Conservation (phyloP, 805 yeast genomes). For the Hermanozyma aechmeae region DNA sequence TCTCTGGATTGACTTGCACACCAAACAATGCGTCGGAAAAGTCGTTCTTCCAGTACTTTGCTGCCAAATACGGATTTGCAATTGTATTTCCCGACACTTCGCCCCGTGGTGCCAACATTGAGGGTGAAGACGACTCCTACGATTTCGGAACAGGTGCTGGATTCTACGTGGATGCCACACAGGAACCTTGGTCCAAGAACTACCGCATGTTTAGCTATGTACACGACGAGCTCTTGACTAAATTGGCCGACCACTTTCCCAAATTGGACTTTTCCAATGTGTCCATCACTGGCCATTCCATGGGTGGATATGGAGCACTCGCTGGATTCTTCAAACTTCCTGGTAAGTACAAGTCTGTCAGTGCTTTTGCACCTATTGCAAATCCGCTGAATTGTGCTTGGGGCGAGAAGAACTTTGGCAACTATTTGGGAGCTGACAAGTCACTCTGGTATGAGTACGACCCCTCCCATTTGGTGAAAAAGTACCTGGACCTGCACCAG, state of each 20-base stretch:
- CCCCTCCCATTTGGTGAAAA: slow-evolving; percentile 66
- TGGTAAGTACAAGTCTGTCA: slow-evolving; percentile 63
- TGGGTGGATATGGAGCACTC: slow-evolving; percentile 97
- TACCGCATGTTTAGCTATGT: slow-evolving; percentile 86
- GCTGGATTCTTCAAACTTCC: slow-evolving; percentile 58
- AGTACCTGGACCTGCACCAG: slow-evolving; percentile 41
- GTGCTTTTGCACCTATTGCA: slow-evolving; percentile 86
- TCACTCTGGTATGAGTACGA: slow-evolving; percentile 69
- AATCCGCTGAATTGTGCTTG: slow-evolving; percentile 74
- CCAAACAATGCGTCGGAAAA: slow-evolving; percentile 92
- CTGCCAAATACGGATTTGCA: slow-evolving; percentile 75
- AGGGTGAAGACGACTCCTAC: slow-evolving; percentile 77
- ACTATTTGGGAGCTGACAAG: slow-evolving; percentile 61
- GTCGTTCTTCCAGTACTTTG: slow-evolving; percentile 78
- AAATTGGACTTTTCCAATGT: slow-evolving; percentile 55
- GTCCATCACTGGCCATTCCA: slow-evolving; percentile 91
- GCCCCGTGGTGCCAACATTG: slow-evolving; percentile 73
- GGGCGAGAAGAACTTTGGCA: slow-evolving; percentile 80
- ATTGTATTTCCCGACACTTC: slow-evolving; percentile 94
- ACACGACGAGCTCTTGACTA: slow-evolving; percentile 57
- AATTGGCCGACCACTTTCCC: slow-evolving; percentile 32
- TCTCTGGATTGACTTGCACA: slow-evolving; percentile 88
- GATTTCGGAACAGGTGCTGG: slow-evolving; percentile 96
- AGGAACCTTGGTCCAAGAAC: slow-evolving; percentile 58
- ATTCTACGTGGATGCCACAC: slow-evolving; percentile 80